Evolutionary conservation across 805 yeast species (phyloP), one percentile per base, ranked within the genome.

Genomic region (Nakazawaea peltata): DNA sequence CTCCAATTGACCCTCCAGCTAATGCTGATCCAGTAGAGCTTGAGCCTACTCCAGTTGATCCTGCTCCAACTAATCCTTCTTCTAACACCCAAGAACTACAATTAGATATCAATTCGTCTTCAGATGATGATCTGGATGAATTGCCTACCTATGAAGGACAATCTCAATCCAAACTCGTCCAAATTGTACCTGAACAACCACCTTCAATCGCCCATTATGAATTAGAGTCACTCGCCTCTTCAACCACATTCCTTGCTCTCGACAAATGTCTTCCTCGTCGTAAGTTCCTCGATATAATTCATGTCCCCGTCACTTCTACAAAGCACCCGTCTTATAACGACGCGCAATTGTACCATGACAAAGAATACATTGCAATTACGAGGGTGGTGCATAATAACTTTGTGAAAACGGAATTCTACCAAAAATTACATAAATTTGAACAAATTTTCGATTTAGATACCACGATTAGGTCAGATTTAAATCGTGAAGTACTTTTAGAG

Each of bases 261-360:
- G 97, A 88, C 51, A 90, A 90, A 54, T 85, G 94, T 46, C 59
- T 82, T 1, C 85, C 86, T 2, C 57, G 66, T 13, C 61, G 94
- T 16, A 48, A 60, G 17, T 84, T 69, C 49, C 43, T 86, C 8
- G 80, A 79, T 39, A 46, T 70, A 4, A 17, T 76, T 12, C 62
- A 67, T 1, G 55, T 81, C 3, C 63, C 61, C 4, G 46, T 59
- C 11, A 46, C 53, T 0, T 42, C 45, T 10, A 6, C 23, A 5
- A 27, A 33, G 0, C 48, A 47, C 13, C 54, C 51, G 26, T 45
- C 57, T 0, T 51, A 50, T 1, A 40, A 35, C 24, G 25, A 37
- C 13, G 29, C 34, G 14, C 31, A 42, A 4, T 35, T 65, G 13
- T 64, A 49, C 33, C 51, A 47, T 34, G 71, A 67, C 37, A 54